phyloP scores from a whole-genome alignment of 2,329 filamentous ascomycete species.

The Metarhizium robertsii region DNA sequence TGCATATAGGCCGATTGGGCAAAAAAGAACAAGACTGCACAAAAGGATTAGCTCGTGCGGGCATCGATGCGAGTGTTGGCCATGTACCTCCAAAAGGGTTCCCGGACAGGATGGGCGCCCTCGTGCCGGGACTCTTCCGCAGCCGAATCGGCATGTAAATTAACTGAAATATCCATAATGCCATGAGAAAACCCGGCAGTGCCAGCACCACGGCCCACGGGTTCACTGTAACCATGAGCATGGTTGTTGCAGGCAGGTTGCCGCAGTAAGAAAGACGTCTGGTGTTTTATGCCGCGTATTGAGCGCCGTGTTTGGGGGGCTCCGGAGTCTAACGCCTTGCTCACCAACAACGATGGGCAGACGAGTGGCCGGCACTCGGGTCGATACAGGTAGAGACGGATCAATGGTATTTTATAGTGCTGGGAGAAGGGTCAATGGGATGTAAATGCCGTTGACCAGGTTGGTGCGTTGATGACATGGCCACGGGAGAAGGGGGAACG shows the following conservation, averaged over 20 bases:
- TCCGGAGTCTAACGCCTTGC: too few relatives aligned
- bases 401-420: too few relatives aligned
- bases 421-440: too few relatives aligned
- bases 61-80: not conserved
- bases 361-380: too few relatives aligned
- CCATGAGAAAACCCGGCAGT: conserved; percentile 4
- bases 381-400: too few relatives aligned
- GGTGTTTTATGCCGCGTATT: too few relatives aligned
- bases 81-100: conserved; percentile 7
- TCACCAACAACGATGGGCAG: too few relatives aligned
- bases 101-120: conserved; percentile 4
- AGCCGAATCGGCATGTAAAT: conserved; percentile 6
- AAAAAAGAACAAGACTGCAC: conserved; percentile 4
- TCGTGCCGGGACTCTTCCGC: conserved; percentile 6
- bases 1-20: conserved; percentile 10
- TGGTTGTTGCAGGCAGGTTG: not conserved
- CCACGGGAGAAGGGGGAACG: too few relatives aligned
- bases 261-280: too few relatives aligned
- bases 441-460: too few relatives aligned
- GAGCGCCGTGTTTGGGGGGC: too few relatives aligned
- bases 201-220: conserved; percentile 4
- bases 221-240: conserved; percentile 4
- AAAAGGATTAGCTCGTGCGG: not conserved
- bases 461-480: too few relatives aligned
- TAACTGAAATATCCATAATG: conserved; percentile 4